Percentiles rank a stretch among this genome's conserved stretches.
phyloP scores from a whole-genome alignment of 805 yeast genomes.

The Teunomyces gatunensis region DNA sequence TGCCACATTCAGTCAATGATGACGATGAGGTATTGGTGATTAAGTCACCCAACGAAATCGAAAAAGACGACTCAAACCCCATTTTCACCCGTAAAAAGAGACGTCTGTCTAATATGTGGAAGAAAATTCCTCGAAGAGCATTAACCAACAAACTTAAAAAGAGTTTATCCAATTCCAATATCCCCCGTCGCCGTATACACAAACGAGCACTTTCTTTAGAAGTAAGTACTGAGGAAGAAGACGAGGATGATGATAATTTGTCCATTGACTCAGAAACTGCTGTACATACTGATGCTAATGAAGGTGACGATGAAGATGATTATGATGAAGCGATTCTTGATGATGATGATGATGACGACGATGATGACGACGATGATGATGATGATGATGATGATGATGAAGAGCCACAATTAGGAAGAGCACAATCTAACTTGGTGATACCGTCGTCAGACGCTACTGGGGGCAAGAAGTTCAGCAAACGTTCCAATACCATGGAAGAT shows the following conservation, averaged over 20 bases:
- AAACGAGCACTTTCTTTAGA: slow-evolving; percentile 1
- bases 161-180: slow-evolving; percentile 14
- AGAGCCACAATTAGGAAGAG: slow-evolving; percentile 14
- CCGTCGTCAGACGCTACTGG: slow-evolving; percentile 32
- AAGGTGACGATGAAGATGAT: slow-evolving; percentile 11
- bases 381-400: slow-evolving; percentile 11
- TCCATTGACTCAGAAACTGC: slow-evolving; percentile 10
- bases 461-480: slow-evolving; percentile 35
- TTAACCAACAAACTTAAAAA: slow-evolving; percentile 17
- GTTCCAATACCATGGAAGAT: slow-evolving; percentile 51
- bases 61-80: slow-evolving; percentile 30
- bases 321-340: slow-evolving; percentile 17
- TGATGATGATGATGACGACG: slow-evolving; percentile 10
- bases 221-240: slow-evolving; percentile 2
- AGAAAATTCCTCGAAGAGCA: slow-evolving; percentile 5
- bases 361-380: slow-evolving; percentile 10
- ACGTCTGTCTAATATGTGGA: slow-evolving; percentile 15
- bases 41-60: slow-evolving; percentile 74
- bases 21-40: slow-evolving; percentile 79
- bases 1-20: slow-evolving; percentile 32
- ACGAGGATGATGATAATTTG: slow-evolving; percentile 9
- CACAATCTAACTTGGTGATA: slow-evolving; percentile 32
- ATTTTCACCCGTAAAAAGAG: slow-evolving; percentile 30
- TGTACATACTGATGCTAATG: slow-evolving; percentile 5
- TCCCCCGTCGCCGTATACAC: not conserved